A percentile compares a stretch with the other conserved stretches of the same genome.
phyloP scores from a whole-genome alignment of 2,329 filamentous ascomycete species.

The Byssothecium circinans region DNA sequence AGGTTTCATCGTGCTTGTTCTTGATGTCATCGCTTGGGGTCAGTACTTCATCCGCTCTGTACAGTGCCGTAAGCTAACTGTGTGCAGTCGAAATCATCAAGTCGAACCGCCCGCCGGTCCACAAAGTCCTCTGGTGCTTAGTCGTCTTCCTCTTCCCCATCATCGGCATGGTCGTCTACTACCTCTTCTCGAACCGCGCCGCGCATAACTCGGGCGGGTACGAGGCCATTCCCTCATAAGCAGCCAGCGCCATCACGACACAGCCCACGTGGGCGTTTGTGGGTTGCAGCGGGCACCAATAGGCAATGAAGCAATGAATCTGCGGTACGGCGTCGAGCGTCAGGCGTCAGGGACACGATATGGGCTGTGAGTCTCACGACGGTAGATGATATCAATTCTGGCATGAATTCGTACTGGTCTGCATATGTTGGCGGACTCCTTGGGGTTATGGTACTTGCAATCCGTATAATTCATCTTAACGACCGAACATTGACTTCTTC shows the following conservation, averaged over 20 bases:
- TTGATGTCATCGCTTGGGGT: constrained; percentile 67
- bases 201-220: constrained; percentile 60
- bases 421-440: background rate
- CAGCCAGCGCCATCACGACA: background rate
- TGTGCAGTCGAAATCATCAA: constrained; percentile 64
- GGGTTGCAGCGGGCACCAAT: background rate
- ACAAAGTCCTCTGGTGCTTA: constrained; percentile 65
- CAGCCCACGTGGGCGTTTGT: background rate
- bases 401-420: background rate
- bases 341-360: background rate
- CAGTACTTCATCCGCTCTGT: constrained; percentile 28
- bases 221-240: constrained; percentile 50
- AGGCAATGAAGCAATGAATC: too few species aligned
- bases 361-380: background rate
- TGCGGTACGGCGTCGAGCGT: background rate
- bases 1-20: constrained; percentile 62
- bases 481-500: too few species aligned
- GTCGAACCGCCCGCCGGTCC: constrained; percentile 59
- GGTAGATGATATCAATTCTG: background rate
- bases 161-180: constrained; percentile 64
- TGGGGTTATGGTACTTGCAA: too few species aligned
- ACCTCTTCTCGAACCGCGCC: constrained; percentile 63
- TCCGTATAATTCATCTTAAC: too few species aligned
- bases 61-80: constrained; percentile 15
- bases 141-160: constrained; percentile 67